A percentile compares a stretch with the other conserved stretches of the same genome.
phyloP scores from a whole-genome alignment of 1,139 yeast genomes.

The Arxiozyma bovina region DNA sequence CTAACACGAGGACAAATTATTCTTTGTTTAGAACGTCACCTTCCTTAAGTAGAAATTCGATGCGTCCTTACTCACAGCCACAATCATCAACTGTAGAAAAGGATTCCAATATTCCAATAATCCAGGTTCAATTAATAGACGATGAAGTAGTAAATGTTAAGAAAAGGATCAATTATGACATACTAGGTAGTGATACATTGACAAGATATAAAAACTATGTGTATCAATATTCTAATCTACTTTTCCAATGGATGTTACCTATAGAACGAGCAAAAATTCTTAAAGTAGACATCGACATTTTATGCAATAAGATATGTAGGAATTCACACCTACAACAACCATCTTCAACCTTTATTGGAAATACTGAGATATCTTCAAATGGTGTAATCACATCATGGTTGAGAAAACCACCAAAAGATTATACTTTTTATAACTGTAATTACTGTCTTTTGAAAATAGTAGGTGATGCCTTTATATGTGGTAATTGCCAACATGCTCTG shows the following conservation, averaged over 20 bases:
- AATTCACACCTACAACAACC: conserved; percentile 8
- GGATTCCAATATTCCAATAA: conserved; percentile 31
- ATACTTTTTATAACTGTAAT: conserved; percentile 40
- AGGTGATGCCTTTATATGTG: conserved; percentile 60
- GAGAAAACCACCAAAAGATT: conserved; percentile 8
- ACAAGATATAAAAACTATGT: conserved; percentile 46
- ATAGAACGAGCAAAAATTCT: conserved; percentile 66
- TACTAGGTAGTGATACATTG: conserved; percentile 43
- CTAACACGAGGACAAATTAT: neutral
- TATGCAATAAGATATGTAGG: conserved; percentile 3
- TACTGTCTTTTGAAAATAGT: conserved; percentile 55
- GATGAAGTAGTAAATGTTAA: conserved; percentile 49
- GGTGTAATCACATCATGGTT: conserved; percentile 23
- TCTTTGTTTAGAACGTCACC: neutral
- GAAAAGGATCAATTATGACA: conserved; percentile 37
- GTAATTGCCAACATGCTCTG: conserved; percentile 65
- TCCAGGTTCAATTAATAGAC: conserved; percentile 48
- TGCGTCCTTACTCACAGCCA: neutral
- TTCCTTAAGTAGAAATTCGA: neutral
- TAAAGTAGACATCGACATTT: conserved; percentile 48
- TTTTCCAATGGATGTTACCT: conserved; percentile 78
- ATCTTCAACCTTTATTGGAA: conserved; percentile 13
- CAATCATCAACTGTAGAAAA: conserved; percentile 1
- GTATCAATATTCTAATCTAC: conserved; percentile 67
- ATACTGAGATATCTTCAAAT: conserved; percentile 5